Percentiles rank a stretch among this genome's conserved stretches.
Evolutionary conservation across 768 basidiomycete species (phyloP).

Genomic region (Tylopilus sp.): DNA sequence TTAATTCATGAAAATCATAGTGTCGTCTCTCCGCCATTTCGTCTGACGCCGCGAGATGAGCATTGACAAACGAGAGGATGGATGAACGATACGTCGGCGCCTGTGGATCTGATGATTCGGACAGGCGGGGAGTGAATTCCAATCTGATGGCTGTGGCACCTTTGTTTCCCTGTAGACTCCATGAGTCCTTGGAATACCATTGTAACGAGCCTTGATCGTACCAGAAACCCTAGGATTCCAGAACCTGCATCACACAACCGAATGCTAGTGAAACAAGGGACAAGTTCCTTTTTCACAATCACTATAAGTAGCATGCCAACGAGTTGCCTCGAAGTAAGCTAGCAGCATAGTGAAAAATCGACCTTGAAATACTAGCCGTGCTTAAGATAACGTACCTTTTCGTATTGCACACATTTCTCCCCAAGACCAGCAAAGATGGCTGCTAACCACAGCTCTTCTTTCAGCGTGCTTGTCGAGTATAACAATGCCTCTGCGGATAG

Average conservation of each 20-base stretch:
- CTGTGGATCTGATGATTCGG: slow-evolving; percentile 11
- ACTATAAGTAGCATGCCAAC: slow-evolving; percentile 80
- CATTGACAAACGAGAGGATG: slow-evolving; percentile 70
- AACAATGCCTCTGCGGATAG: slow-evolving; percentile 74
- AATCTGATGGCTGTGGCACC: slow-evolving; percentile 70
- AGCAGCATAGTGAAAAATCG: background rate
- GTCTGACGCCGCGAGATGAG: slow-evolving; percentile 83
- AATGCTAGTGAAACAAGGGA: slow-evolving; percentile 50
- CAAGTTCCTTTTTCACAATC: slow-evolving; percentile 54
- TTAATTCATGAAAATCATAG: slow-evolving; percentile 70
- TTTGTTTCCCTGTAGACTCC: slow-evolving; percentile 67
- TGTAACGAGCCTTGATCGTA: slow-evolving; percentile 20
- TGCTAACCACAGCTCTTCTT: slow-evolving; percentile 68
- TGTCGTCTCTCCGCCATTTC: slow-evolving; percentile 75
- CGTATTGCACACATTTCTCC: slow-evolving; percentile 57
- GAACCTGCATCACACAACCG: slow-evolving; percentile 55
- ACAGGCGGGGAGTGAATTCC: slow-evolving; percentile 44
- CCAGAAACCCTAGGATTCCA: slow-evolving; percentile 80
- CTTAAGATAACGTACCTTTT: slow-evolving; percentile 48
- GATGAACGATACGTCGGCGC: slow-evolving; percentile 35
- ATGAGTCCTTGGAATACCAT: background rate
- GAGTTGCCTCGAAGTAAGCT: slow-evolving; percentile 76
- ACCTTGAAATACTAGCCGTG: background rate
- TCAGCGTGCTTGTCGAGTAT: slow-evolving; percentile 57
- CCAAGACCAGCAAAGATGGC: slow-evolving; percentile 72